Evolutionary conservation across 179 eudicot species (phyloP).

Genomic region (Camellia oleifera): DNA sequence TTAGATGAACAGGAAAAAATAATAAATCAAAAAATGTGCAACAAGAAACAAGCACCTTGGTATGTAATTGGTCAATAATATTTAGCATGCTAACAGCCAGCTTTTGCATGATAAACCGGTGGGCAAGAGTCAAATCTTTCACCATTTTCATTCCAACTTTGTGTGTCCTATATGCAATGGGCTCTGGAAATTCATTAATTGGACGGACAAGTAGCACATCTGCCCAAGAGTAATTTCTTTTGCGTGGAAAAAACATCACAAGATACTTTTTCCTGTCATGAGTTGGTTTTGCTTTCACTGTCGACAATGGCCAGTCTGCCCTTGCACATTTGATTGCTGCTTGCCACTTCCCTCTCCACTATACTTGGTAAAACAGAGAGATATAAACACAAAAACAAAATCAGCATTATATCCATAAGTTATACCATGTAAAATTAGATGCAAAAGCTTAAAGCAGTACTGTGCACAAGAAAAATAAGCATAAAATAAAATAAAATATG

Average conservation of each 20-base stretch:
- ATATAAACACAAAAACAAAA: constrained; percentile 21
- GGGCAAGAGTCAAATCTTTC: constrained; percentile 86
- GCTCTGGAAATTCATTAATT: constrained; percentile 76
- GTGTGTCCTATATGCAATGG: constrained; percentile 77
- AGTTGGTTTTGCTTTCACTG: constrained; percentile 88
- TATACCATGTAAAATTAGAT: not conserved
- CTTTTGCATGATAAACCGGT: constrained; percentile 77
- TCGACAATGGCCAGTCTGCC: constrained; percentile 92
- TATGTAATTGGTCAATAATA: constrained; percentile 71
- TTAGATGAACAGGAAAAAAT: not conserved
- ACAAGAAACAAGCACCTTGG: constrained; percentile 48
- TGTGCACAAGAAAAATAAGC: constrained; percentile 1
- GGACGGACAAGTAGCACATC: constrained; percentile 85
- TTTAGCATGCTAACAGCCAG: constrained; percentile 72
- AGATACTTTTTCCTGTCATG: constrained; percentile 85
- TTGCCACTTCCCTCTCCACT: constrained; percentile 99
- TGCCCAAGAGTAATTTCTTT: constrained; percentile 86
- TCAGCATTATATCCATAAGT: constrained; percentile 17
- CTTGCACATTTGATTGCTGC: constrained; percentile 89
- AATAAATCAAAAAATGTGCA: constrained; percentile 6
- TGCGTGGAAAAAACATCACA: constrained; percentile 82
- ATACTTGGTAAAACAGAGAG: constrained; percentile 35
- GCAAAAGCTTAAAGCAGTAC: not conserved
- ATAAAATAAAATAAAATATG: not conserved
- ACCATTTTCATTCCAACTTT: constrained; percentile 75